Evolutionary conservation across 2,329 filamentous ascomycete species (phyloP), one percentile per base, ranked within the genome.

Genomic region (Pseudonectria foliicola): DNA sequence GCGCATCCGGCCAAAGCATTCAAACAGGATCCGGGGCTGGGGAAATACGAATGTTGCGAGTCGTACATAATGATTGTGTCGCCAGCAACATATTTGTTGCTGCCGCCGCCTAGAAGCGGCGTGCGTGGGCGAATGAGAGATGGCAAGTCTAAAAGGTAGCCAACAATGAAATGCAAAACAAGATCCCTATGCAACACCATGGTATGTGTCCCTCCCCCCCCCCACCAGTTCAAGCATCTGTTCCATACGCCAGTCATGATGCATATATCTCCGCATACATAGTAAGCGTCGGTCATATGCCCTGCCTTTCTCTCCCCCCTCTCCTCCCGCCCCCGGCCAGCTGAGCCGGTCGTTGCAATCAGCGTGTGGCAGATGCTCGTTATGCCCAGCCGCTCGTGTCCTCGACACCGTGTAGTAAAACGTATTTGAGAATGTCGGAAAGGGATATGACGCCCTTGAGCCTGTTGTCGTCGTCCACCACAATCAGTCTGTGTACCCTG

Each of bases 381-480:
- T 34, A 41, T 44, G 21, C 25, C 50, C 46, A 54, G 33, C 37
- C 43, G 31, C 41, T 43, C 38, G 44, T 45, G 18, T 79, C 72
- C 47, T 77, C 80, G 53, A 86, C 82, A 34, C 85, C 85, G 49
- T 86, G 75, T 14, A 95, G 71, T 45, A 98, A 70, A 34, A 95
- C 86, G 58, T 98, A 95, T 54, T 94, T 88, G 48, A 98, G 75
- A 47, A 98, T 95, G 63, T 98, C 92, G 39, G 90, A 96, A 35
- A 98, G 70, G 6, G 89, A 95, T 40, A 98, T 80, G 36, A 98
- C 78, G 30, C 92, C 92, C 58, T 82, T 85, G 36, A 98, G 76
- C 48, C 81, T 80, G 56, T 81, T 86, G 34, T 89, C 76, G 46
- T 95, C 88, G 60, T 98, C 89, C 38, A 98, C 85, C 31, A 98